Base-by-base conservation (phyloP, 2,329 filamentous ascomycete species). In the Trichoderma brevicompactum region DNA sequence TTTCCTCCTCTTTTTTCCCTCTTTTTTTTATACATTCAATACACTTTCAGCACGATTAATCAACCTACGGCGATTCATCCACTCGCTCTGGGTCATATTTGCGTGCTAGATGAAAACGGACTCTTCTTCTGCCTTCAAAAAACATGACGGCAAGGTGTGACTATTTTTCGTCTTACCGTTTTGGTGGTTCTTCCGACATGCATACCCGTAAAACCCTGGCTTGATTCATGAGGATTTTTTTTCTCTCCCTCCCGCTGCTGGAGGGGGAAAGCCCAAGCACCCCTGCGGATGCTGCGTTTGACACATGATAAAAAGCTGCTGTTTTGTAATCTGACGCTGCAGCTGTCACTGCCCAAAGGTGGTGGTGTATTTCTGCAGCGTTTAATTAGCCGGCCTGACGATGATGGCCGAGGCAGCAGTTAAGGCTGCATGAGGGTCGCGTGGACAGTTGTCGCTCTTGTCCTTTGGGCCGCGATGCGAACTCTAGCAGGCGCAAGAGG, bases 1-100 rank as follows among this genome's bases (percentile, higher is more conserved):
- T 66, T 68, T 67, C 59, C 36, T 38, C 36, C 59, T 69, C 58
- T 66, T 64, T 67, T 60, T 70, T 71, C 63, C 70, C 70, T 73
- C 71, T 71, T 74, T 74, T 73, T 10, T 8, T 38, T 38, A 38
- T 38, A 38, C 36, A 38, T 38, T 72, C 72, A 49, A 69, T 69
- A 72, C 75, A 75, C 53, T 77, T 71, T 69, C 72, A 23, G 84
- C 84, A 86, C 82, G 79, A 85, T 81, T 81, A 86, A 87, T 87
- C 84, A 87, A 87, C 83, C 83, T 82, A 78, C 78, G 73, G 77
- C 73, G 76, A 83, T 71, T 79, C 76, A 65, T 74, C 78, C 76
- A 85, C 81, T 84, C 78, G 74, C 76, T 79, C 73, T 79, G 80
- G 83, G 84, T 87, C 84, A 87, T 83, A 86, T 85, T 84, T 83